phyloP scores from a whole-genome alignment of 306 rosid species.

The Boehmeria nivea region DNA sequence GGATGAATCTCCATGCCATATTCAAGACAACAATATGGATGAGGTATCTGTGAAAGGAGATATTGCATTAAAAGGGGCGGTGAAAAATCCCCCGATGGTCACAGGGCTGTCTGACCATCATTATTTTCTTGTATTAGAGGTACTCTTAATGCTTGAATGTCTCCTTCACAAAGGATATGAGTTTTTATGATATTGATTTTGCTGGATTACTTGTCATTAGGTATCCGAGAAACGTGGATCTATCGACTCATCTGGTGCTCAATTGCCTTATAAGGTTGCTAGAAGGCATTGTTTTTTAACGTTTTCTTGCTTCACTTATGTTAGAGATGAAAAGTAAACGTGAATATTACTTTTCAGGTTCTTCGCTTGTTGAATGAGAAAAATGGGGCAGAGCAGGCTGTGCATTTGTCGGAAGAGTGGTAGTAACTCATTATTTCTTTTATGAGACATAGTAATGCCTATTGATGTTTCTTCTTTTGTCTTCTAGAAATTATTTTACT shows the following conservation, averaged over 20 bases:
- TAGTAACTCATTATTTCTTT: slow-evolving; percentile 26
- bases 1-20: slow-evolving; percentile 31
- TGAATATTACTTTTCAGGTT: slow-evolving; percentile 52
- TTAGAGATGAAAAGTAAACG: slow-evolving; percentile 19
- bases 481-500: too few relatives aligned
- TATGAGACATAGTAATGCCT: too few relatives aligned
- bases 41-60: slow-evolving; percentile 29
- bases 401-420: slow-evolving; percentile 73
- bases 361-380: slow-evolving; percentile 79
- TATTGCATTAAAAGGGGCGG: slow-evolving; percentile 23
- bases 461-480: too few relatives aligned
- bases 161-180: background rate
- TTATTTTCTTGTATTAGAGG: slow-evolving; percentile 87
- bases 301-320: slow-evolving; percentile 9
- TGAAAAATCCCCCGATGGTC: slow-evolving; percentile 10
- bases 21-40: slow-evolving; percentile 30
- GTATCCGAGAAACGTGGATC: slow-evolving; percentile 52
- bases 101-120: slow-evolving; percentile 19
- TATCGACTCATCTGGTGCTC: slow-evolving; percentile 44
- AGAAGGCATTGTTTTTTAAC: slow-evolving; percentile 20
- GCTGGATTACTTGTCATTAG: slow-evolving; percentile 32
- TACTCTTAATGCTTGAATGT: slow-evolving; percentile 33
- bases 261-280: slow-evolving; percentile 61
- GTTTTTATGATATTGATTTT: slow-evolving; percentile 13
- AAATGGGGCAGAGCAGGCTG: slow-evolving; percentile 65